Base-by-base conservation (phyloP, 148 eudicot species). In the Vaccinium darrowii region DNA sequence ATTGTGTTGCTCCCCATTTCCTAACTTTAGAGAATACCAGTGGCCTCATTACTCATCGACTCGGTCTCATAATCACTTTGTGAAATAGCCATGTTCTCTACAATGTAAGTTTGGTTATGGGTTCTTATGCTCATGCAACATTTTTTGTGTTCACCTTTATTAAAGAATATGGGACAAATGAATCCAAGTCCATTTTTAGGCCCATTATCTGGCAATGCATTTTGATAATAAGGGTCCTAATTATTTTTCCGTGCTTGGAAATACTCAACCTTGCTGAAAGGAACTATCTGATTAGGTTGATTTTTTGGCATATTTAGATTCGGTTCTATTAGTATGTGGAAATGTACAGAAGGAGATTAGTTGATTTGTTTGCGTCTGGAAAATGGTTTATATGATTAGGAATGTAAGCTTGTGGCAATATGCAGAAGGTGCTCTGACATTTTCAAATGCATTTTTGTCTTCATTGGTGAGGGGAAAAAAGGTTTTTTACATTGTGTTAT, bases 1-100 rank as follows among this genome's bases (percentile, higher is more conserved):
- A 72, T 33, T 36, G 21, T 72, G 19, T 72, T 15, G n/a, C 49
- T 72, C 76, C 39, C 76, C n/a, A 73, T 73, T 73, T 73, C 76
- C 76, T 16, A 16, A 73, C 49, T 73, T 73, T 73, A 14, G 50
- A 5, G 49, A 30, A 19, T 1, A 14, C 33, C 76, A 14, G 33
- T 14, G 21, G 76, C 39, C 18, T 14, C 15, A 69, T 16, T 27
- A 30, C 10, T 27, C 12, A 71, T 5, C 7, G 8, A 27, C 47
- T 27, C 13, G 8, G 39, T 71, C 76, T 71, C 30, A 30, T 33
- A 33, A 13, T 72, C 3, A 9, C 76, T 33, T 30, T 72, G 18
- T 33, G 47, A 36, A 36, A 36, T 36, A 36, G 9, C 76, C n/a
- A 5, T 73, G 50, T 36, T 73, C 39, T 33, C 11, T 73, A 73